These are phyloP conservation scores for Achaetomium macrosporum DNA, from an alignment of 2,329 filamentous ascomycete genomes.

Conservation along the genomic window DNA sequence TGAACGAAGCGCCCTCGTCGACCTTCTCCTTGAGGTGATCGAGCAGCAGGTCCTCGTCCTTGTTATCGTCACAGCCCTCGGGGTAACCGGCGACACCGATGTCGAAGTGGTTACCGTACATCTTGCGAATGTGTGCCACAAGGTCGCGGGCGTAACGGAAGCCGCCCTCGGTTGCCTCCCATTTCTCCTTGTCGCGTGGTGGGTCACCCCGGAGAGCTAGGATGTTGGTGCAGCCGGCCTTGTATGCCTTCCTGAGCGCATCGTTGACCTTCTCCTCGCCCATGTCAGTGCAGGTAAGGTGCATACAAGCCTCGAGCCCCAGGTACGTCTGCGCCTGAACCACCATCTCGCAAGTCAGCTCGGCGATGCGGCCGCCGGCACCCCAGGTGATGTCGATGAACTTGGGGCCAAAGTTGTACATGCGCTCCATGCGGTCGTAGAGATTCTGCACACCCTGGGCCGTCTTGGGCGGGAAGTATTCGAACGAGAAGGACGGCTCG, in stretches of 20 bases:
- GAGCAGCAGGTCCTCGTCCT: slow-evolving; percentile 76
- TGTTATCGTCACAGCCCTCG: slow-evolving; percentile 90
- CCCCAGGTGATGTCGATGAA: slow-evolving; percentile 99
- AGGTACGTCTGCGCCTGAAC: slow-evolving; percentile 91
- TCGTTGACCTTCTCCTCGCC: slow-evolving; percentile 84
- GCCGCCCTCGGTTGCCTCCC: slow-evolving; percentile 78
- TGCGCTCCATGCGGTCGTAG: slow-evolving; percentile 98
- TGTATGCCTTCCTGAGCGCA: slow-evolving; percentile 82
- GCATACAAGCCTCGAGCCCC: slow-evolving; percentile 97
- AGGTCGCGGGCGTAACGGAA: slow-evolving; percentile 93
- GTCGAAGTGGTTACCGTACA: slow-evolving; percentile 86
- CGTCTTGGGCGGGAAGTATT: slow-evolving; percentile 98
- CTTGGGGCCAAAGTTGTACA: slow-evolving; percentile 88
- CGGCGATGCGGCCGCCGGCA: slow-evolving; percentile 82
- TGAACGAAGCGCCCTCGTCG: slow-evolving; percentile 86
- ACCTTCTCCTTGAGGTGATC: slow-evolving; percentile 96
- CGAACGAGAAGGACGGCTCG: slow-evolving; percentile 92
- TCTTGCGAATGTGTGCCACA: slow-evolving; percentile 66
- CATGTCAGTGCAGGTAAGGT: slow-evolving; percentile 98
- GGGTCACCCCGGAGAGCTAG: slow-evolving; percentile 89
- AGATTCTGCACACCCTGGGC: slow-evolving; percentile 97
- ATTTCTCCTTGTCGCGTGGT: slow-evolving; percentile 86
- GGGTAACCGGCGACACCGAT: slow-evolving; percentile 97
- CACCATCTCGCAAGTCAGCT: slow-evolving; percentile 96
- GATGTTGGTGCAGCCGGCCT: slow-evolving; percentile 95